Evolutionary conservation across 73 alveolate species (phyloP), one percentile per base, ranked within the genome.

Genomic region (Paramecium sexaurelia): DNA sequence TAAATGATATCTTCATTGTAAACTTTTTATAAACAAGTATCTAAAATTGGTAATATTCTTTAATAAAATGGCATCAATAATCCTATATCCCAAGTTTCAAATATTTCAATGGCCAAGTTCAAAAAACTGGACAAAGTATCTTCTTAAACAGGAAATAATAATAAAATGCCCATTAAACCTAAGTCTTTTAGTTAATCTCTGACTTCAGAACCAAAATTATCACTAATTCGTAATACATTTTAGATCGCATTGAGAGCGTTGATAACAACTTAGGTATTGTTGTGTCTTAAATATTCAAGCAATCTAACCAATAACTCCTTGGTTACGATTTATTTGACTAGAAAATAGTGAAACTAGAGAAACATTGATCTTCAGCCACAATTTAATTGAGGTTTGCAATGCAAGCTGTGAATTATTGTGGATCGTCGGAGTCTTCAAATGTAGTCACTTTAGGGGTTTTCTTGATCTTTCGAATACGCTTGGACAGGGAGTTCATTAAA

Each of bases 81-180:
- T 19, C 22, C 40, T 24, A 78, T 33, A 40, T 78, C 33, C 90
- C 90, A 78, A 78, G 90, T 78, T 33, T 78, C 90, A 33, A 78
- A 78, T 0, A 78, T 78, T 39, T 78, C 90, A 13, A 78, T 78
- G 7, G 90, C 73, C 15, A 78, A n/a, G 22, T 9, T 73, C 39
- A 73, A 73, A 11, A 15, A 73, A 36, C 66, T 15, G 3, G 87
- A 36, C 6, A 73, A 22, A 17, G 57, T 73, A 5, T 27, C n/a
- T 36, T 73, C 87, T 36, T 73, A 17, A 13, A 73, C 29, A 13
- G 87, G 87, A 15, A 73, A 36, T 27, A 36, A 10, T 22, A 73
- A 20, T 73, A 73, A 33, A 11, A 36, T 33, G 57, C 66, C 57
- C 17, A 73, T 11, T 27, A 73, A 36, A 17, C 57, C 57, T 33